Evolutionary conservation across 208 protist species (phyloP).

Genomic region (Crithidia bombi): DNA sequence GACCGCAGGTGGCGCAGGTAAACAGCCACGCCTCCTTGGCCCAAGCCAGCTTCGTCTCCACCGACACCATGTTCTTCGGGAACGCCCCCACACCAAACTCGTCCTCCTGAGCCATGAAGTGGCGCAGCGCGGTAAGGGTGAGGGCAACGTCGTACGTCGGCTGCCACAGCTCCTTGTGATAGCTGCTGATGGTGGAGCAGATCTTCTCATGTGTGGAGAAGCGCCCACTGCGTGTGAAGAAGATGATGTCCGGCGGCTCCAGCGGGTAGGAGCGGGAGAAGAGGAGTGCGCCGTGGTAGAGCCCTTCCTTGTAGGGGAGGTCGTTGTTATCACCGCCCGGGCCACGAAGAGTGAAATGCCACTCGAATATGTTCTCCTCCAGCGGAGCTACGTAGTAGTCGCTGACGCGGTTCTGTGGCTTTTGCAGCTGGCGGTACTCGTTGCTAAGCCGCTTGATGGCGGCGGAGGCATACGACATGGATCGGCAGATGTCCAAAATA

Average conservation of each 20-base stretch:
- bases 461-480: constrained; percentile 38
- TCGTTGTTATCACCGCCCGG: constrained; percentile 43
- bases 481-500: no score
- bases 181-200: constrained; percentile 87
- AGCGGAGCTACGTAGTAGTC: constrained; percentile 70
- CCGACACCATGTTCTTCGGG: constrained; percentile 32
- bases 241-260: constrained; percentile 85
- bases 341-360: constrained; percentile 98
- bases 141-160: constrained; percentile 77
- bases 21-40: constrained; percentile 60
- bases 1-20: constrained; percentile 46
- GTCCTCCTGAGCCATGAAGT: constrained; percentile 89
- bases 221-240: constrained; percentile 89
- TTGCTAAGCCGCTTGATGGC: constrained; percentile 78
- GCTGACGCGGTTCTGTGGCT: constrained; percentile 45
- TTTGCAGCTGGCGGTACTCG: constrained; percentile 61
- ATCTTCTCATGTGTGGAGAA: constrained; percentile 85
- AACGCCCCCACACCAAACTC: constrained; percentile 77
- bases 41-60: constrained; percentile 43
- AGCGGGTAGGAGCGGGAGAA: constrained; percentile 90
- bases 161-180: constrained; percentile 91
- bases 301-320: constrained; percentile 65
- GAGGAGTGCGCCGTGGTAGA: constrained; percentile 88
- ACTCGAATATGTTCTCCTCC: constrained; percentile 97
- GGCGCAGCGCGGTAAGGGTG: constrained; percentile 68